A percentile compares a stretch with the other conserved stretches of the same genome.
Evolutionary conservation across 257 asterid genomes (phyloP).

Genomic region (Capsicum pubescens): DNA sequence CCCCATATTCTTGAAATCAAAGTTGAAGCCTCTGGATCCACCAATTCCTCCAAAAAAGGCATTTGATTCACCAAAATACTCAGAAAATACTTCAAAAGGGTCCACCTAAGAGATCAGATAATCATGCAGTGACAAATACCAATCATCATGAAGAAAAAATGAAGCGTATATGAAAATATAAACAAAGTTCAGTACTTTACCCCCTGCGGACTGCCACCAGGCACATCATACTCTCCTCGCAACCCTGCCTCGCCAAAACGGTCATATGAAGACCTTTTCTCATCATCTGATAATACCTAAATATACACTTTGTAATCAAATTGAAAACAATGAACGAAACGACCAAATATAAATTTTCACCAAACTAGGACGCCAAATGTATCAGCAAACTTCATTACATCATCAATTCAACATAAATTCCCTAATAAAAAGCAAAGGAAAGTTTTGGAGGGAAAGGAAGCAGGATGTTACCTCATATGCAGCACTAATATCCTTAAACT

Average conservation of each 20-base stretch:
- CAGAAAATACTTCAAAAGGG: constrained; percentile 79
- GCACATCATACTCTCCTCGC: constrained; percentile 65
- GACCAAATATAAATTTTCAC: background rate
- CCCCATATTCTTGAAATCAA: constrained; percentile 53
- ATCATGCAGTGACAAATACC: background rate
- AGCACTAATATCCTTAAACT: constrained; percentile 91
- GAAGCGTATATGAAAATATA: background rate
- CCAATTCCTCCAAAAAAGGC: constrained; percentile 68
- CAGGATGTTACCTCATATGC: constrained; percentile 80
- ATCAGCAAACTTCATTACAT: no score
- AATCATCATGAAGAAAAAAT: constrained; percentile 25
- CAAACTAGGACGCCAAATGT: background rate
- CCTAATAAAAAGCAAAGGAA: background rate
- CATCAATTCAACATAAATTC: background rate
- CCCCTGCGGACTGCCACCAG: constrained; percentile 65
- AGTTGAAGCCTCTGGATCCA: constrained; percentile 62
- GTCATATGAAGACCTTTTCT: constrained; percentile 86
- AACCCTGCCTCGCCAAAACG: constrained; percentile 91
- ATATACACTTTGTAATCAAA: constrained; percentile 32
- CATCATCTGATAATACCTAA: constrained; percentile 87
- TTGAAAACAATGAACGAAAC: constrained; percentile 19
- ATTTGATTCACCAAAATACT: constrained; percentile 74
- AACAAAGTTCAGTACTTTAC: constrained; percentile 37
- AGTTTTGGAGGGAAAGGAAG: background rate
- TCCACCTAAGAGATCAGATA: constrained; percentile 59